Percentiles rank a stretch among this genome's conserved stretches.
Conservation (phyloP, 805 yeast species). For the Kodamaea leandrae region DNA sequence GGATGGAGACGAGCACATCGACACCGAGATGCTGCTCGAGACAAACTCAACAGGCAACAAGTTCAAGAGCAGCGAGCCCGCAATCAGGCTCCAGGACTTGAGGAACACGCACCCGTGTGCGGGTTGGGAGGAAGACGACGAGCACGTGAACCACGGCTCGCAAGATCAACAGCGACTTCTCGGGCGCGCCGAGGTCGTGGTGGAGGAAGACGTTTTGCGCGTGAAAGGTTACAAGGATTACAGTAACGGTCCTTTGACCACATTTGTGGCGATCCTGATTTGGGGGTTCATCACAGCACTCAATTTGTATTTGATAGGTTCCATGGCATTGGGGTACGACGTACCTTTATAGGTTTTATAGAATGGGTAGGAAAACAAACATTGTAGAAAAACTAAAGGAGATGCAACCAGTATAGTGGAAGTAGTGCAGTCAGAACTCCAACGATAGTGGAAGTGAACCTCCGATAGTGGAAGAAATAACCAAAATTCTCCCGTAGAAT, state of each 20-base stretch:
- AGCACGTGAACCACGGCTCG: constrained; percentile 8
- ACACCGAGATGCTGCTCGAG: constrained; percentile 19
- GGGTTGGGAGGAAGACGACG: constrained; percentile 40
- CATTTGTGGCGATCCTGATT: constrained; percentile 53
- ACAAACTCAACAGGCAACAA: constrained; percentile 15
- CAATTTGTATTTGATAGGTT: constrained; percentile 64
- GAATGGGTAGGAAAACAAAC: too few species aligned
- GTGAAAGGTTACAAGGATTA: constrained; percentile 53
- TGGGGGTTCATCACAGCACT: constrained; percentile 73
- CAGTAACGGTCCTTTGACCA: constrained; percentile 61
- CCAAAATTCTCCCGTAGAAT: too few species aligned
- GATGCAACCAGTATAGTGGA: too few species aligned
- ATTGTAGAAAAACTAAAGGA: too few species aligned
- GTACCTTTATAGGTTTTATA: constrained; percentile 50
- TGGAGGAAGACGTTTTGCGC: constrained; percentile 12
- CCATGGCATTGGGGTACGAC: constrained; percentile 50
- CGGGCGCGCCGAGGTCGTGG: background rate
- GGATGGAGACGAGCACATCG: constrained; percentile 28
- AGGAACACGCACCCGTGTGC: constrained; percentile 42
- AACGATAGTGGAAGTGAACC: too few species aligned
- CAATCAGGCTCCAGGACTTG: constrained; percentile 38
- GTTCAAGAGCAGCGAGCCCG: constrained; percentile 37
- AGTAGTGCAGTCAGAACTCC: too few species aligned
- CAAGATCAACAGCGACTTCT: background rate
- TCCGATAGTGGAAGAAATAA: too few species aligned